phyloP scores from a whole-genome alignment of 2,329 filamentous ascomycete genomes.

The Calonectria multiphialidica region DNA sequence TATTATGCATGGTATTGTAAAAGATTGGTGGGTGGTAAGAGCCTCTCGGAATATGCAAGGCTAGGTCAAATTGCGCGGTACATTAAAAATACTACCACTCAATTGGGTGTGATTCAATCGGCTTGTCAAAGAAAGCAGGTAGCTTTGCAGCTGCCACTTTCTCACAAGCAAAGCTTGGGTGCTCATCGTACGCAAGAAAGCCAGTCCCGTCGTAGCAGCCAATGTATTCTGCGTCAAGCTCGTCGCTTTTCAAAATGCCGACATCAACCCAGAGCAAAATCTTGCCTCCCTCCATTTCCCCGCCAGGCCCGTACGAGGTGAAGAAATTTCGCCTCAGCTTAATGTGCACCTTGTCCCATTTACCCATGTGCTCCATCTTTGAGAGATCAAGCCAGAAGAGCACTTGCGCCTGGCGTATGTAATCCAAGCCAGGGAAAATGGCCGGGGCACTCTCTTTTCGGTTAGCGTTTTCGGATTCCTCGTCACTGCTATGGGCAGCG shows the following conservation, averaged over 20 bases:
- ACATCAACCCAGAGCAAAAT: slow-evolving; percentile 34
- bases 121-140: slow-evolving; percentile 8
- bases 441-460: background rate
- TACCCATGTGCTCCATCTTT: slow-evolving; percentile 33
- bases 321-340: slow-evolving; percentile 28
- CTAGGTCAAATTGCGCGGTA: background rate
- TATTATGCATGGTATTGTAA: no score
- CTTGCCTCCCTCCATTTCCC: slow-evolving; percentile 19
- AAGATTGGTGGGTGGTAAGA: no score
- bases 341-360: slow-evolving; percentile 32
- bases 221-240: slow-evolving; percentile 33
- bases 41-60: background rate
- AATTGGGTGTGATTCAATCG: slow-evolving; percentile 8
- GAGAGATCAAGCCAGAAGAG: slow-evolving; percentile 31
- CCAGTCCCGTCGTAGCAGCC: slow-evolving; percentile 31
- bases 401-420: slow-evolving; percentile 26
- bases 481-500: background rate
- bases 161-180: slow-evolving; percentile 9
- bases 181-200: slow-evolving; percentile 25
- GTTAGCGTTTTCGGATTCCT: background rate
- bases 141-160: background rate
- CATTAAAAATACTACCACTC: background rate
- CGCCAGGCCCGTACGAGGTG: slow-evolving; percentile 24
- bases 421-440: slow-evolving; percentile 22
- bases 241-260: slow-evolving; percentile 26